phyloP scores from a whole-genome alignment of 169 alveolate species.

The Plasmodium gallinaceum region DNA sequence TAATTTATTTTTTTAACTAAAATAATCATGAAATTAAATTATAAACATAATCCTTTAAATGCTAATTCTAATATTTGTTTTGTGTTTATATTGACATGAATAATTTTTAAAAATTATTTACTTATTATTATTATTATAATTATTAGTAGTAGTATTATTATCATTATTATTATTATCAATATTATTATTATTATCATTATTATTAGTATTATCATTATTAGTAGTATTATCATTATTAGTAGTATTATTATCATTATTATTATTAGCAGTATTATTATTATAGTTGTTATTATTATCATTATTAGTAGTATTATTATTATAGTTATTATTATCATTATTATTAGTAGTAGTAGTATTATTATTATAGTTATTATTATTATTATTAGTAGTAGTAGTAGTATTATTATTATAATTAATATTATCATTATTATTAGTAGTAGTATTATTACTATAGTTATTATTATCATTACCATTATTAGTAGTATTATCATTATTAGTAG shows the following conservation, averaged over 20 bases:
- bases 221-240: neutral
- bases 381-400: neutral
- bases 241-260: conserved; percentile 1
- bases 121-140: too few relatives aligned
- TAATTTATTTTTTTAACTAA: too few relatives aligned
- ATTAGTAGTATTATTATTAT: neutral
- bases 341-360: neutral
- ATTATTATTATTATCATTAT: too few relatives aligned
- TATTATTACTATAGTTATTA: conserved; percentile 8
- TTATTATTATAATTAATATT: conserved; percentile 5
- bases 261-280: too few relatives aligned
- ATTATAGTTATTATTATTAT: neutral
- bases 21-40: too few relatives aligned
- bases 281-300: conserved; percentile 19
- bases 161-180: too few relatives aligned
- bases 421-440: conserved; percentile 20
- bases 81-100: too few relatives aligned
- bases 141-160: too few relatives aligned
- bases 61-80: too few relatives aligned
- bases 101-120: too few relatives aligned
- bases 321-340: neutral
- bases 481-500: neutral
- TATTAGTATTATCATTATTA: too few relatives aligned
- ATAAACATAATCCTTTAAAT: too few relatives aligned
- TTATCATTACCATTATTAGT: neutral